Conservation (phyloP, 345 rosid species). For the Corchorus olitorius region DNA sequence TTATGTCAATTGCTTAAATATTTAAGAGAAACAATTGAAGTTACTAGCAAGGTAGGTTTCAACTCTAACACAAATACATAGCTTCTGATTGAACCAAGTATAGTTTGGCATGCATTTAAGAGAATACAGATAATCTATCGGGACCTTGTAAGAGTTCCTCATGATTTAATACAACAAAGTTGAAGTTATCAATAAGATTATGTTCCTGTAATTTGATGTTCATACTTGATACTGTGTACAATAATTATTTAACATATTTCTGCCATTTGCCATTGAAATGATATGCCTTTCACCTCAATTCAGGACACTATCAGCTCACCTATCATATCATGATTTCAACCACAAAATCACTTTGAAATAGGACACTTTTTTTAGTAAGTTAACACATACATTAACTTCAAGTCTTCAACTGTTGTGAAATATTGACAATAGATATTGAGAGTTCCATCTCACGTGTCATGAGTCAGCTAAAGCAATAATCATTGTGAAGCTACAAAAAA, state of each 20-base stretch:
- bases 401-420: background rate
- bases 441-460: background rate
- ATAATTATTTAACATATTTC: background rate
- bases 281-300: background rate
- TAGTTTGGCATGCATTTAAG: background rate
- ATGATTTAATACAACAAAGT: background rate
- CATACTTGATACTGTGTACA: conserved; percentile 4
- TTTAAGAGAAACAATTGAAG: background rate
- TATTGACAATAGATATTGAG: background rate
- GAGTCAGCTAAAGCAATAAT: conserved; percentile 16
- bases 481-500: background rate
- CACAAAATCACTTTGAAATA: background rate
- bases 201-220: background rate
- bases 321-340: conserved; percentile 17
- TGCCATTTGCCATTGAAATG: background rate
- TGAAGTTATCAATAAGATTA: background rate
- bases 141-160: background rate
- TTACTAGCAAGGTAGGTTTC: background rate
- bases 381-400: background rate
- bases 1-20: background rate
- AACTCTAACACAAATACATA: background rate
- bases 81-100: background rate
- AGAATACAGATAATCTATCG: background rate
- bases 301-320: background rate
- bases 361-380: background rate